phyloP scores from a whole-genome alignment of 2,329 filamentous ascomycete genomes.

The Penicillium sp. region DNA sequence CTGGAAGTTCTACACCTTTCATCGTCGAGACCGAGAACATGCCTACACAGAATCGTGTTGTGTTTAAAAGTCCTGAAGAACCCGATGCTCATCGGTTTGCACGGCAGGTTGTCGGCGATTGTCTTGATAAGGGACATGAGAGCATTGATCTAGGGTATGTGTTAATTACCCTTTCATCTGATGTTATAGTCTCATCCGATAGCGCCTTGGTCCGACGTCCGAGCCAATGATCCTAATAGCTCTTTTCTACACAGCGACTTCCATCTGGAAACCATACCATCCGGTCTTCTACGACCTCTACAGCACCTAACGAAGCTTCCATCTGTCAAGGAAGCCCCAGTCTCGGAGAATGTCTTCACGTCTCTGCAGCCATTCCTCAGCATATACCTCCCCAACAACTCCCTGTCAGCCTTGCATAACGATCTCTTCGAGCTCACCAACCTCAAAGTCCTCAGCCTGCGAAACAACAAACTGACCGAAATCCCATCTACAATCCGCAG shows the following conservation, averaged over 20 bases:
- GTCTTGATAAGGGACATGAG: constrained; percentile 45
- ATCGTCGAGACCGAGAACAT: constrained; percentile 1
- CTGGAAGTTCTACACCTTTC: constrained; percentile 1
- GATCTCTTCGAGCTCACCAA: constrained; percentile 44
- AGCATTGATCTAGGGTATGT: constrained; percentile 47
- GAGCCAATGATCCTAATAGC: neutral
- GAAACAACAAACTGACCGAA: constrained; percentile 45
- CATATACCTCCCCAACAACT: constrained; percentile 46
- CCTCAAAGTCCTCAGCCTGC: constrained; percentile 46
- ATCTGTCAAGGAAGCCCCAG: constrained; percentile 30
- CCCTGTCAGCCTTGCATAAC: constrained; percentile 35
- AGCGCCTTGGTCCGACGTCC: no score
- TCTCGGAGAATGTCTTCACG: constrained; percentile 38
- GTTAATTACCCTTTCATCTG: neutral
- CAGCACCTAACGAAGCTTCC: constrained; percentile 44
- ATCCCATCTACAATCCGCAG: constrained; percentile 43
- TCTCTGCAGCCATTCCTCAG: constrained; percentile 44
- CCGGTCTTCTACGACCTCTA: constrained; percentile 36
- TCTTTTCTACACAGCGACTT: constrained; percentile 27
- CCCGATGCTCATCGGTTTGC: constrained; percentile 39
- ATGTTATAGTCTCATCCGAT: neutral
- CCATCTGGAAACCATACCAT: constrained; percentile 31
- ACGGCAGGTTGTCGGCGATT: constrained; percentile 38
- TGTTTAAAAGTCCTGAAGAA: constrained; percentile 28
- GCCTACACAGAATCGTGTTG: constrained; percentile 4